These are phyloP conservation scores for Quillaja saponaria DNA, from an alignment of 306 rosid species.

Conservation along the genomic window DNA sequence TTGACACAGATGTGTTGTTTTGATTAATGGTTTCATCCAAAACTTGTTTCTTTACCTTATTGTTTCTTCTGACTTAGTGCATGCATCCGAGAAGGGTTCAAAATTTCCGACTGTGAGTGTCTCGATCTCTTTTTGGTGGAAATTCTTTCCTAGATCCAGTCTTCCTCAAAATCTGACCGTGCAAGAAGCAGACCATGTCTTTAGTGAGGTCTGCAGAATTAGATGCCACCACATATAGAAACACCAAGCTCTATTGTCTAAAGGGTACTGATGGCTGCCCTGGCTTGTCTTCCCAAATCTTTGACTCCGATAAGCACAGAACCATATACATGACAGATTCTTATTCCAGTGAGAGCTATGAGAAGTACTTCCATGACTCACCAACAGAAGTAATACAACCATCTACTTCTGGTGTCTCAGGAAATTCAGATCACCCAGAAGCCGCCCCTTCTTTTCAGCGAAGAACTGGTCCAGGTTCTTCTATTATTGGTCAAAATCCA, in stretches of 20 bases:
- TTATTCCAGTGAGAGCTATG: slow-evolving; percentile 65
- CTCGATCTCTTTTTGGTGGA: slow-evolving; percentile 20
- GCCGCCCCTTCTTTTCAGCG: slow-evolving; percentile 39
- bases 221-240: slow-evolving; percentile 54
- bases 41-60: slow-evolving; percentile 1
- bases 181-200: slow-evolving; percentile 53
- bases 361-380: slow-evolving; percentile 75
- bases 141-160: slow-evolving; percentile 26
- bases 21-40: slow-evolving; percentile 15
- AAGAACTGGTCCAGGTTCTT: slow-evolving; percentile 42
- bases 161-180: slow-evolving; percentile 30
- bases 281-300: slow-evolving; percentile 51
- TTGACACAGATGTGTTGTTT: slow-evolving; percentile 1
- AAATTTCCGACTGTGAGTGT: slow-evolving; percentile 25
- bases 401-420: slow-evolving; percentile 55
- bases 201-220: slow-evolving; percentile 62
- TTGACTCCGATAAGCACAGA: slow-evolving; percentile 50
- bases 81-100: slow-evolving; percentile 25
- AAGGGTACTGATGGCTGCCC: slow-evolving; percentile 58
- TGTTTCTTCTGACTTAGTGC: slow-evolving; percentile 21
- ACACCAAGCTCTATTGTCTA: slow-evolving; percentile 63
- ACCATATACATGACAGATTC: slow-evolving; percentile 53
- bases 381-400: slow-evolving; percentile 61
- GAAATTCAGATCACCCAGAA: slow-evolving; percentile 50
- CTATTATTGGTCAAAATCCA: slow-evolving; percentile 40